Evolutionary conservation across 495 filamentous ascomycete genomes (phyloP).

Genomic region (Sporormia fimetaria): DNA sequence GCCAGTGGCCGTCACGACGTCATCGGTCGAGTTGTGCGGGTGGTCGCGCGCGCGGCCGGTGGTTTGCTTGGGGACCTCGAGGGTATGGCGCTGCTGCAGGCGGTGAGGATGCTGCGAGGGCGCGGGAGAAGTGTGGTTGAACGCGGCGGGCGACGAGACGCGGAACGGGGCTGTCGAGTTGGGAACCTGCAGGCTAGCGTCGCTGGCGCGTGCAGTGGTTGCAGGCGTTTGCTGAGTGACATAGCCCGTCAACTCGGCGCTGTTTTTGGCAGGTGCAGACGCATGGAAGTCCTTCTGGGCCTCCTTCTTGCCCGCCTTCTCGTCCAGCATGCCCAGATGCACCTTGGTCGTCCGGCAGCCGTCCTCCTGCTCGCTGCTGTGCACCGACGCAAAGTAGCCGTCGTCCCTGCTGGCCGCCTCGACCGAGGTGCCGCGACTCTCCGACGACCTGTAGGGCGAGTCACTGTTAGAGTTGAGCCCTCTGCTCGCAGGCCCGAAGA

Average conservation of each 20-base stretch:
- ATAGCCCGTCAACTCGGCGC: conserved; percentile 5
- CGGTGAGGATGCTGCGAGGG: conserved; percentile 36
- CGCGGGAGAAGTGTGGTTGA: conserved; percentile 36
- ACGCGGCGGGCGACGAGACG: conserved; percentile 64
- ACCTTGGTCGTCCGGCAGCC: conserved; percentile 20
- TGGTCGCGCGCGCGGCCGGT: conserved; percentile 45
- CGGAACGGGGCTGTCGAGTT: conserved; percentile 51
- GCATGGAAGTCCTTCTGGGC: conserved; percentile 1
- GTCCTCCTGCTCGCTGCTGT: conserved; percentile 16
- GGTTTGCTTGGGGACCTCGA: conserved; percentile 68
- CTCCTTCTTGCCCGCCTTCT: conserved; percentile 12
- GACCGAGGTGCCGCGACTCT: conserved; percentile 12
- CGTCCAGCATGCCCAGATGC: conserved; percentile 8
- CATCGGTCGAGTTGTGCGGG: conserved; percentile 45
- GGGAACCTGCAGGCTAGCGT: conserved; percentile 28
- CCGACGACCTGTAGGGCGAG: conserved; percentile 10
- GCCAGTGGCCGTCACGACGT: conserved; percentile 57
- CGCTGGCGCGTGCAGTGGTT: conserved; percentile 1
- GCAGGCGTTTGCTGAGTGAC: not conserved
- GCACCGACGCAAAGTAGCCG: conserved; percentile 22
- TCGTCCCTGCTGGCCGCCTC: conserved; percentile 12
- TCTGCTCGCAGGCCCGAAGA: conserved; percentile 1
- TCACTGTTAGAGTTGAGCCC: conserved; percentile 8
- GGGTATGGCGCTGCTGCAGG: conserved; percentile 73
- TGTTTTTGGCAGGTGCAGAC: conserved; percentile 3